phyloP scores from a whole-genome alignment of 164 flowering plant genomes.

The Macadamia integrifolia region DNA sequence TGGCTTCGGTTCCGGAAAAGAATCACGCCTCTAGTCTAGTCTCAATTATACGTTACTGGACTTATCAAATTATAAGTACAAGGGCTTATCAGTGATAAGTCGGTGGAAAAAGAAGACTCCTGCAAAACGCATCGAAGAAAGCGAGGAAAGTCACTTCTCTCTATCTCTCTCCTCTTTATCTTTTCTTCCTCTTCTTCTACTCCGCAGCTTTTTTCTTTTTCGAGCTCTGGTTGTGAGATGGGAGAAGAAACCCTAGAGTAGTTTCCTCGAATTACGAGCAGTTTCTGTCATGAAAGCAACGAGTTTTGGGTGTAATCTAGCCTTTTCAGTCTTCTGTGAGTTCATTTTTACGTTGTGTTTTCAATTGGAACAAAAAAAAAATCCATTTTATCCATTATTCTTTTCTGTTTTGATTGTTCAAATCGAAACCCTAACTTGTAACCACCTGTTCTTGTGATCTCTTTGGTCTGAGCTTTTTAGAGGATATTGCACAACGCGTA shows the following conservation, averaged over 20 bases:
- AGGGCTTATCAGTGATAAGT: constrained; percentile 31
- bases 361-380: not conserved
- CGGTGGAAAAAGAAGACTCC: constrained; percentile 23
- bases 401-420: not conserved
- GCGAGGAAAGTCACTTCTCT: constrained; percentile 23
- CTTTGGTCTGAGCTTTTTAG: not conserved
- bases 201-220: constrained; percentile 6
- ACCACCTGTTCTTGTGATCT: not conserved
- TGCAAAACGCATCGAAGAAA: constrained; percentile 52
- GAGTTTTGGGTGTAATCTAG: not conserved
- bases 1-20: constrained; percentile 21
- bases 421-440: not conserved
- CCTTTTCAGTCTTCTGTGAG: no score
- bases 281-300: not conserved
- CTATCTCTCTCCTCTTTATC: constrained; percentile 15
- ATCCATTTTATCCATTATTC: not conserved
- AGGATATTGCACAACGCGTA: not conserved
- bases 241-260: constrained; percentile 20
- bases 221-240: not conserved
- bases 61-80: not conserved
- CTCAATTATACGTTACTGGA: not conserved
- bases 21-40: not conserved
- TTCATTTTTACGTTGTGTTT: not conserved
- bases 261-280: constrained; percentile 4
- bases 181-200: constrained; percentile 15